These are phyloP conservation scores for Arthromyces matolae DNA, from an alignment of 768 basidiomycete species.

Conservation along the genomic window DNA sequence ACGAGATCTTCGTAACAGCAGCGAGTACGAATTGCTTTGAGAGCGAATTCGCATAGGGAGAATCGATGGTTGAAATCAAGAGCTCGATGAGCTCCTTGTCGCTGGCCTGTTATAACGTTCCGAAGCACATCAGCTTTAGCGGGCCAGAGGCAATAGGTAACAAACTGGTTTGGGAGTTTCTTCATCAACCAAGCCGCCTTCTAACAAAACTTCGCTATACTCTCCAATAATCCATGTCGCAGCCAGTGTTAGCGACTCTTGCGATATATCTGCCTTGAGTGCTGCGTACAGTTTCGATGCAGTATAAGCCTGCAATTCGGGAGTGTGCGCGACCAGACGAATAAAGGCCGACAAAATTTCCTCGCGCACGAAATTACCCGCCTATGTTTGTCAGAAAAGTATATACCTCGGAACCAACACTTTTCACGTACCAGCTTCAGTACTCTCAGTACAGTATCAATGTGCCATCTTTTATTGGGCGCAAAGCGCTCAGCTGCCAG, in stretches of 20 bases:
- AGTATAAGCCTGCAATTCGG: conserved; percentile 94
- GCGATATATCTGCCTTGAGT: conserved; percentile 87
- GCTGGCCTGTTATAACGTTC: conserved; percentile 44
- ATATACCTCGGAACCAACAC: not conserved
- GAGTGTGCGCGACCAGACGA: conserved; percentile 92
- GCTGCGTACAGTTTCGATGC: conserved; percentile 88
- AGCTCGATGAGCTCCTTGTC: conserved; percentile 87
- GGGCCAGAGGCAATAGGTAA: not conserved
- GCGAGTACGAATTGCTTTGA: conserved; percentile 91
- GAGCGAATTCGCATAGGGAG: conserved; percentile 90
- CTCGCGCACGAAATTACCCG: conserved; percentile 96
- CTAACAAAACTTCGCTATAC: conserved; percentile 86
- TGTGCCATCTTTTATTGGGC: conserved; percentile 98
- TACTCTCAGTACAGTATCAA: conserved; percentile 92
- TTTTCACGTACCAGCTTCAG: conserved; percentile 71
- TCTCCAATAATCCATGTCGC: conserved; percentile 97
- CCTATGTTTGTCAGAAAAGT: conserved; percentile 47
- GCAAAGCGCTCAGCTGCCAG: conserved; percentile 95
- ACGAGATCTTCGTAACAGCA: conserved; percentile 84
- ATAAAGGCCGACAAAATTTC: conserved; percentile 95
- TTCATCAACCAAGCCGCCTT: conserved; percentile 75
- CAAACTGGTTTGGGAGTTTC: conserved; percentile 68
- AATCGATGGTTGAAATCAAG: conserved; percentile 81
- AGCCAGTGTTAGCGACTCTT: conserved; percentile 90
- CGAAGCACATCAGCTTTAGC: not conserved